phyloP scores from a whole-genome alignment of 345 rosid species.

The Hypericum androsaemum region DNA sequence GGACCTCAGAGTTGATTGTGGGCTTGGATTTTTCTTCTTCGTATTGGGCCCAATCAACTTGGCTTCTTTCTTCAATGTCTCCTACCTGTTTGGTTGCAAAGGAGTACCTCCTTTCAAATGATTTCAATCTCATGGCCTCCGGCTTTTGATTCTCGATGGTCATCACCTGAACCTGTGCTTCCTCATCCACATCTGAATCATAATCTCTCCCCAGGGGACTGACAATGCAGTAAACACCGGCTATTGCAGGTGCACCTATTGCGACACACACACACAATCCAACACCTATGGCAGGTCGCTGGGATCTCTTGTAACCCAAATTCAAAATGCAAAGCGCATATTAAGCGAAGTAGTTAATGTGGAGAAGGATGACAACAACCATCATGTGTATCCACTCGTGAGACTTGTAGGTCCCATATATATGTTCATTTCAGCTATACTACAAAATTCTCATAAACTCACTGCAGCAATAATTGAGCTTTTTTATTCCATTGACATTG shows the following conservation, averaged over 20 bases:
- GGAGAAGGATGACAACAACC: constrained; percentile 71
- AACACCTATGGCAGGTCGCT: constrained; percentile 80
- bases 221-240: constrained; percentile 62
- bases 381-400: constrained; percentile 84
- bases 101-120: constrained; percentile 54
- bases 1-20: too few species aligned
- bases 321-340: constrained; percentile 90
- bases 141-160: constrained; percentile 21
- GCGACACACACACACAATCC: constrained; percentile 72
- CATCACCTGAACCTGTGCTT: constrained; percentile 35
- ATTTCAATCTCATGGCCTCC: constrained; percentile 16
- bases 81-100: constrained; percentile 42
- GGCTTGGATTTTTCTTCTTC: too few species aligned
- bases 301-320: constrained; percentile 67
- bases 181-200: constrained; percentile 47
- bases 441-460: too few species aligned
- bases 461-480: too few species aligned
- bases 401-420: constrained; percentile 48
- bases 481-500: too few species aligned
- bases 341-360: constrained; percentile 86
- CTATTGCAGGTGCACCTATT: constrained; percentile 79
- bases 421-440: not conserved
- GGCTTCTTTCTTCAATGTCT: constrained; percentile 34
- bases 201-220: constrained; percentile 92
- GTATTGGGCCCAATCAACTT: too few species aligned